Percentiles rank a stretch among this genome's conserved stretches.
Conservation (phyloP, 305 asterid species). For the Solanum hybrid region DNA sequence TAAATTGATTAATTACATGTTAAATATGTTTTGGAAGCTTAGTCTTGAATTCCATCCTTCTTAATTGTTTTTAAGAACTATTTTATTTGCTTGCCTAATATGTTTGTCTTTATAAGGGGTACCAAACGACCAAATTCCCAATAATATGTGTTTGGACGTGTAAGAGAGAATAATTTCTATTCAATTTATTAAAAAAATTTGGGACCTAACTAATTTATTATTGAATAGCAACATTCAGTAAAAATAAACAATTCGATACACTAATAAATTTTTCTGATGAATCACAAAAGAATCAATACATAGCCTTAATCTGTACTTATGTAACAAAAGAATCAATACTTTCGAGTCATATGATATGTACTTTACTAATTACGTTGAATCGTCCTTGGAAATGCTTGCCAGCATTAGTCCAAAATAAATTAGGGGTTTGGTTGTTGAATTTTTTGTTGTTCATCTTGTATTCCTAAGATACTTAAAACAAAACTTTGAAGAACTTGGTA, state of each 20-base stretch:
- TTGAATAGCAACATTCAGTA: neutral
- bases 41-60: neutral
- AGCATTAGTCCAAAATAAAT: neutral
- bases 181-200: neutral
- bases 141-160: neutral
- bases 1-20: neutral
- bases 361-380: too few relatives aligned
- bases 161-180: neutral
- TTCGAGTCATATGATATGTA: too few relatives aligned
- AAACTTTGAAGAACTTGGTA: too few relatives aligned
- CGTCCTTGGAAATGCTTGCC: neutral
- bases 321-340: too few relatives aligned
- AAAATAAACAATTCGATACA: neutral
- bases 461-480: too few relatives aligned
- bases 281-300: neutral
- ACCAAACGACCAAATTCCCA: neutral
- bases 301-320: neutral
- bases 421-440: neutral
- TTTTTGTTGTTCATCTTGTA: too few relatives aligned
- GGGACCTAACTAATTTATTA: neutral
- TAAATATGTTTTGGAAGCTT: neutral
- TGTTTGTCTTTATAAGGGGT: neutral
- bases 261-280: neutral
- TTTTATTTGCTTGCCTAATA: neutral
- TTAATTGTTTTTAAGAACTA: neutral